These are phyloP conservation scores for Climacium dendroides DNA, from an alignment of 225 moss, liverwort and hornwort species.

Conservation along the genomic window DNA sequence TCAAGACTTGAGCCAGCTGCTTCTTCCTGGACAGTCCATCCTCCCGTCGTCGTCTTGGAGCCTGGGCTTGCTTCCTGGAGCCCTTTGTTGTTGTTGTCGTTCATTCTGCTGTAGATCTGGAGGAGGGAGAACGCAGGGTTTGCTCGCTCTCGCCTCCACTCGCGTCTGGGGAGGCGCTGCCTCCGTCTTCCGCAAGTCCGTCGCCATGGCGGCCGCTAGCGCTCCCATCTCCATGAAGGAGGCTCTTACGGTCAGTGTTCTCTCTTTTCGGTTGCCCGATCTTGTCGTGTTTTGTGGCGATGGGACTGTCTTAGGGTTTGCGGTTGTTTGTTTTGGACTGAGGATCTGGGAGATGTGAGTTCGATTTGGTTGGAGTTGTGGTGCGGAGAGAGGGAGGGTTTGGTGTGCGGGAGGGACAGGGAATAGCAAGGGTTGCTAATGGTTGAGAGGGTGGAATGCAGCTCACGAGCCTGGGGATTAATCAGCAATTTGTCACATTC, in stretches of 20 bases:
- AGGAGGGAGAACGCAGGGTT: neutral
- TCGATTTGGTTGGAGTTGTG: neutral
- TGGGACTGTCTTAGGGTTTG: neutral
- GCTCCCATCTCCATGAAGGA: constrained; percentile 99
- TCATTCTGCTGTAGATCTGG: neutral
- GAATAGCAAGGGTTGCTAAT: neutral
- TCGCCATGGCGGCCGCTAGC: constrained; percentile 96
- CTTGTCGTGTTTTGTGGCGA: neutral
- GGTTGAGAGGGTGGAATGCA: constrained; percentile 29
- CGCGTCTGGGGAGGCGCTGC: constrained; percentile 11
- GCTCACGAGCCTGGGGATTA: constrained; percentile 93
- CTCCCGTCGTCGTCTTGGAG: neutral
- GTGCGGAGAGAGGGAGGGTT: neutral
- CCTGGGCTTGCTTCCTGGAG: neutral
- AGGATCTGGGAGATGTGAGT: constrained; percentile 1
- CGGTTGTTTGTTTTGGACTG: neutral
- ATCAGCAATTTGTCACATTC: constrained; percentile 86
- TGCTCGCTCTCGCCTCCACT: constrained; percentile 2
- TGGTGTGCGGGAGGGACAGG: neutral
- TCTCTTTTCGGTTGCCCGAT: neutral
- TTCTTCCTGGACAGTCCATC: neutral
- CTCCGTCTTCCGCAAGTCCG: neutral
- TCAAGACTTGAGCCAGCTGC: neutral
- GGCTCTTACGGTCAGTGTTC: constrained; percentile 74
- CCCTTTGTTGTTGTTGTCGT: neutral